Percentiles rank a stretch among this genome's conserved stretches.
These are phyloP conservation scores for Amanita brunnescens DNA, from an alignment of 768 basidiomycete genomes.

Conservation along the genomic window DNA sequence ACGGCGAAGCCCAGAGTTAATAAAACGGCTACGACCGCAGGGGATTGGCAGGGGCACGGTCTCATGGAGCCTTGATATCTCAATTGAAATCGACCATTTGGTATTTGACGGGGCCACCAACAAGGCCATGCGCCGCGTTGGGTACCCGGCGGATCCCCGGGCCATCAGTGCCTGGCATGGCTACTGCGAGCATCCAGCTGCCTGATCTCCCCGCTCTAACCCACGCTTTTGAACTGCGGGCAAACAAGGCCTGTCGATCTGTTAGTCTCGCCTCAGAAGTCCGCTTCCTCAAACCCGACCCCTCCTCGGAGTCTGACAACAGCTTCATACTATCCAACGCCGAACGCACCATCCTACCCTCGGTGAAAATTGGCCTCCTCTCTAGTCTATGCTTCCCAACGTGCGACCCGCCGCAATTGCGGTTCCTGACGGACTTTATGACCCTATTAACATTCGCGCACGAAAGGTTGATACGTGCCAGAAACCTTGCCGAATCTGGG, in stretches of 20 bases:
- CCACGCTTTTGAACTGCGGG: conserved; percentile 26
- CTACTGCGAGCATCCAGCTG: conserved; percentile 36
- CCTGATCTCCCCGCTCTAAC: conserved; percentile 30
- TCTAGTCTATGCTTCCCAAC: conserved; percentile 52
- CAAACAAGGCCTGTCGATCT: conserved; percentile 28
- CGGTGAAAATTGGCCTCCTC: conserved; percentile 37
- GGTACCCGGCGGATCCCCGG: too few relatives aligned
- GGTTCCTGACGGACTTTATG: conserved; percentile 42
- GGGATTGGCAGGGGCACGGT: too few relatives aligned
- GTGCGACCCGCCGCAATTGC: conserved; percentile 48
- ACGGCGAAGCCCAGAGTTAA: too few relatives aligned
- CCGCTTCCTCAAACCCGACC: conserved; percentile 15
- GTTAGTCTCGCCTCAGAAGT: conserved; percentile 26
- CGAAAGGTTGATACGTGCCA: conserved; percentile 15
- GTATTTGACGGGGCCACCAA: too few relatives aligned
- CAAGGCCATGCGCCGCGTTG: too few relatives aligned
- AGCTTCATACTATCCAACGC: conserved; percentile 15
- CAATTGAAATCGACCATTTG: not conserved
- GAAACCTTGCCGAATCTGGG: not conserved
- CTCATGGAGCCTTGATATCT: not conserved
- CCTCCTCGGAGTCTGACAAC: conserved; percentile 8
- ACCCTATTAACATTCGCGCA: conserved; percentile 32
- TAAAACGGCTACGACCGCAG: too few relatives aligned
- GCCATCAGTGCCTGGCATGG: too few relatives aligned
- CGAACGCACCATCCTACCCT: conserved; percentile 20